These are phyloP conservation scores for Saturnispora hagleri DNA, from an alignment of 805 yeast species.

Conservation along the genomic window DNA sequence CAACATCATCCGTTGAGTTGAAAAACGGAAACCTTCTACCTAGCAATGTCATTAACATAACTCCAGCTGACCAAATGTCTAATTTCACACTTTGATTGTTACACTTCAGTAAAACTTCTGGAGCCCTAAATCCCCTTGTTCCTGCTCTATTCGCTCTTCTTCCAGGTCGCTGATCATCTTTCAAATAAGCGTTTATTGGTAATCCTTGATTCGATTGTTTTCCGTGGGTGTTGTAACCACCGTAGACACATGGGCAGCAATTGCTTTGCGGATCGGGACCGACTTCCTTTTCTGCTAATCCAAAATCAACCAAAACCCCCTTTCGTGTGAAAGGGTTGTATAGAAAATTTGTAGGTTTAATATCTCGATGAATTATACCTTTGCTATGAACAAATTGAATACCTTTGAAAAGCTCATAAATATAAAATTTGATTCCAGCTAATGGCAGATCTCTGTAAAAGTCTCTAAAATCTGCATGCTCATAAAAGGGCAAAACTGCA, in stretches of 20 bases:
- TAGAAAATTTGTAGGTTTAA: slow-evolving; percentile 89
- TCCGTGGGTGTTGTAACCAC: slow-evolving; percentile 22
- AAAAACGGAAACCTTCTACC: slow-evolving; percentile 85
- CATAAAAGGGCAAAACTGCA: slow-evolving; percentile 85
- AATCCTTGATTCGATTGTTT: slow-evolving; percentile 21
- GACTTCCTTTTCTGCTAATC: slow-evolving; percentile 68
- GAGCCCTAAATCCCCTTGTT: slow-evolving; percentile 90
- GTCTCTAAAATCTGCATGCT: slow-evolving; percentile 83
- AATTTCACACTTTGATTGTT: slow-evolving; percentile 71
- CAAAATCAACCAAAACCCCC: slow-evolving; percentile 88
- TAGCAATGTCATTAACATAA: slow-evolving; percentile 69
- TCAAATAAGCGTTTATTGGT: slow-evolving; percentile 58
- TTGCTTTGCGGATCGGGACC: slow-evolving; percentile 23
- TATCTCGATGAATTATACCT: slow-evolving; percentile 88
- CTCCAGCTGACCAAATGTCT: slow-evolving; percentile 92
- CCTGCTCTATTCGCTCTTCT: slow-evolving; percentile 96
- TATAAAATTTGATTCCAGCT: slow-evolving; percentile 70
- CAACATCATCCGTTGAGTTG: slow-evolving; percentile 88
- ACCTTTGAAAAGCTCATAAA: slow-evolving; percentile 71
- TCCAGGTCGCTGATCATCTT: slow-evolving; percentile 80
- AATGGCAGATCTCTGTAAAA: slow-evolving; percentile 75
- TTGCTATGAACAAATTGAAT: slow-evolving; percentile 76
- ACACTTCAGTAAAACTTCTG: slow-evolving; percentile 84
- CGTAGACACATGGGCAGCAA: slow-evolving; percentile 49
- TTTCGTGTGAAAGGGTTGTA: slow-evolving; percentile 53